Evolutionary conservation across 2,329 filamentous ascomycete species (phyloP), one percentile per base, ranked within the genome.

Genomic region (Cytospora schulzeri): DNA sequence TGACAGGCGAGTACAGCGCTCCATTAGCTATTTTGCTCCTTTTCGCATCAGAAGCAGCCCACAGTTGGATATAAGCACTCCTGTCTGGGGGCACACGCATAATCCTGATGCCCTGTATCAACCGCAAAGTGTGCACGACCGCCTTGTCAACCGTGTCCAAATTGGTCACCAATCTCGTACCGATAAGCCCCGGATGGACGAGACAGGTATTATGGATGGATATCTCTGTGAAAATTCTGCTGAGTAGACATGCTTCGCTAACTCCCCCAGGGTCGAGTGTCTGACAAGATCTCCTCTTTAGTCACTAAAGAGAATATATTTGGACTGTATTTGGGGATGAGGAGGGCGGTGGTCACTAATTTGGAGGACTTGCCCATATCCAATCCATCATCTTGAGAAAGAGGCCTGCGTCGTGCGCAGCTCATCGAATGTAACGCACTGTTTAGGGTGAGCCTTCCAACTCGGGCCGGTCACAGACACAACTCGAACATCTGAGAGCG

Each of bases 21-120:
- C 76, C 77, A 38, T 68, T 74, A 66, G 70, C 70, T 29, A 76
- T 66, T 33, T 75, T 71, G 31, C 68, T 64, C 53, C 55, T 70
- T 45, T 63, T 64, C 17, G 66, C 71, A 0, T 68, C 71, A 2
- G 72, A 72, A 1, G 77, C 78, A 4, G 74, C 75, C 77, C 79
- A 82, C 11, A 81, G 68, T 68, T 78, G 75, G 63, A 73, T 79
- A 57, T 76, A 73, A 24, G 73, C 72, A 3, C 78, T 79, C 63
- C 78, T 69, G 45, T 77, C 72, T 1, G 75, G 73, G 19, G 66
- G 62, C 57, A 71, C 54, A 14, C 51, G 1, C 24, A n/a, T n/a
- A n/a, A n/a, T n/a, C n/a, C n/a, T 22, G 1, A 61, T 48, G 1
- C 71, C 67, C 35, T 65, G n/a, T 4, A 71, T 0, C 33, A 63